These are phyloP conservation scores for Kluyveromyces wickerhamii DNA, from an alignment of 805 yeast species.

Conservation along the genomic window DNA sequence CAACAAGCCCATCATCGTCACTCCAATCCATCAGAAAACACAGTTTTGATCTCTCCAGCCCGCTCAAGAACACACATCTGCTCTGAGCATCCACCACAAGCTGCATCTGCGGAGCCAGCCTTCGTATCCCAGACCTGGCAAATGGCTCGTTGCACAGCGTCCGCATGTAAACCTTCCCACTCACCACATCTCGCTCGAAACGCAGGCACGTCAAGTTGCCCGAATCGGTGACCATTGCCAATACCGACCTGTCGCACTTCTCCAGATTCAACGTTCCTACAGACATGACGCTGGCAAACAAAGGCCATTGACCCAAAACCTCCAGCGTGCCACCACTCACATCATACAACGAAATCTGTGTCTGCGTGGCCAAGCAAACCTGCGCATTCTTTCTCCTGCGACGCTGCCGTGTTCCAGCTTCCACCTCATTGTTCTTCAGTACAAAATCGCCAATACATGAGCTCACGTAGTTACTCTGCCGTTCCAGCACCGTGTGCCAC, in stretches of 20 bases:
- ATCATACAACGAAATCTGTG: conserved; percentile 31
- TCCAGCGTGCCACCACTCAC: conserved; percentile 48
- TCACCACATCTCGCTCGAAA: conserved; percentile 24
- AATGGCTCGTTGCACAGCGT: conserved; percentile 56
- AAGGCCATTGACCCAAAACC: conserved; percentile 35
- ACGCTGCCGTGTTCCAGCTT: conserved; percentile 8
- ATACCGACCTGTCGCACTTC: conserved; percentile 46
- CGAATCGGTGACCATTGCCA: conserved; percentile 72
- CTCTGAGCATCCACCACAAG: conserved; percentile 63
- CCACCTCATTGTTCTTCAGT: conserved; percentile 22
- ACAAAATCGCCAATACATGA: conserved; percentile 66
- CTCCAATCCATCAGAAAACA: conserved; percentile 54
- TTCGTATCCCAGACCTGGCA: conserved; percentile 64
- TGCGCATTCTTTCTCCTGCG: conserved; percentile 17
- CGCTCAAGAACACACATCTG: conserved; percentile 60
- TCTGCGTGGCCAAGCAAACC: conserved; percentile 27
- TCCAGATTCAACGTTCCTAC: conserved; percentile 44
- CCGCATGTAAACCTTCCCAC: conserved; percentile 34
- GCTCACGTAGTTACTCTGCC: conserved; percentile 44
- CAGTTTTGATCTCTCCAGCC: conserved; percentile 68
- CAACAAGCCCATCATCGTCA: conserved; percentile 38
- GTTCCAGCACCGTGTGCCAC: conserved; percentile 64
- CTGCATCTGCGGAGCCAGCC: conserved; percentile 69
- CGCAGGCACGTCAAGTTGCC: conserved; percentile 58
- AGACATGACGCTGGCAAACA: conserved; percentile 52